These are phyloP conservation scores for Colletotrichum lupini DNA, from an alignment of 2,329 filamentous ascomycete species.

Conservation along the genomic window DNA sequence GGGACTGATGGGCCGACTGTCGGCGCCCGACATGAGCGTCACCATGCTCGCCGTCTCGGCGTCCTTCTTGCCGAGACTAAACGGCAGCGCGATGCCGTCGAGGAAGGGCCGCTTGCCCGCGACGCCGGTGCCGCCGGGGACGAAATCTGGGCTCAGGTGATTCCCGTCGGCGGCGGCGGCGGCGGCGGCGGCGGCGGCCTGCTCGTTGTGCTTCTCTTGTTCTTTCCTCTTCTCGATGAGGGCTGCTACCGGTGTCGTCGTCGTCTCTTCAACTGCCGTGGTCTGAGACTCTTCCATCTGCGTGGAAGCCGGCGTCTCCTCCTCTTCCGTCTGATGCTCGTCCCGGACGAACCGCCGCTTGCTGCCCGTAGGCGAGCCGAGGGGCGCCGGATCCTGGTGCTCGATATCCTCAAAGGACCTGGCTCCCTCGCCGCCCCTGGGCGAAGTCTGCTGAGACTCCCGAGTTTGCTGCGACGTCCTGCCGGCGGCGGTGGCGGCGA, in stretches of 20 bases:
- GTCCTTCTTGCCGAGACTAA: slow-evolving; percentile 70
- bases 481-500: not conserved
- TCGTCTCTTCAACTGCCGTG: slow-evolving; percentile 48
- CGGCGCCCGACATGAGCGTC: slow-evolving; percentile 65
- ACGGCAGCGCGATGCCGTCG: slow-evolving; percentile 78
- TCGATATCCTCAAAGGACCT: slow-evolving; percentile 54
- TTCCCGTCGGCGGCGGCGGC: slow-evolving; percentile 49
- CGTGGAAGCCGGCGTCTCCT: slow-evolving; percentile 4
- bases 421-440: slow-evolving; percentile 53
- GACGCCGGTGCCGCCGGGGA: slow-evolving; percentile 58
- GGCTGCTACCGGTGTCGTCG: slow-evolving; percentile 56
- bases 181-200: slow-evolving; percentile 41
- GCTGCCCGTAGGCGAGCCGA: slow-evolving; percentile 52
- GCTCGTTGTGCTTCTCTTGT: slow-evolving; percentile 41
- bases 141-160: slow-evolving; percentile 55
- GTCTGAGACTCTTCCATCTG: slow-evolving; percentile 37
- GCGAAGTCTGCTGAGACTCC: slow-evolving; percentile 45
- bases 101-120: slow-evolving; percentile 73
- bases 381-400: slow-evolving; percentile 46
- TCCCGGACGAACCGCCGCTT: slow-evolving; percentile 61
- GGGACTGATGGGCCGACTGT: slow-evolving; percentile 48
- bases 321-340: slow-evolving; percentile 58
- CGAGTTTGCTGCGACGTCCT: slow-evolving; percentile 38
- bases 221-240: slow-evolving; percentile 56
- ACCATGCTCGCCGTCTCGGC: slow-evolving; percentile 77